phyloP scores from a whole-genome alignment of 352 stramenopile genomes.

The Plasmopara viticola region DNA sequence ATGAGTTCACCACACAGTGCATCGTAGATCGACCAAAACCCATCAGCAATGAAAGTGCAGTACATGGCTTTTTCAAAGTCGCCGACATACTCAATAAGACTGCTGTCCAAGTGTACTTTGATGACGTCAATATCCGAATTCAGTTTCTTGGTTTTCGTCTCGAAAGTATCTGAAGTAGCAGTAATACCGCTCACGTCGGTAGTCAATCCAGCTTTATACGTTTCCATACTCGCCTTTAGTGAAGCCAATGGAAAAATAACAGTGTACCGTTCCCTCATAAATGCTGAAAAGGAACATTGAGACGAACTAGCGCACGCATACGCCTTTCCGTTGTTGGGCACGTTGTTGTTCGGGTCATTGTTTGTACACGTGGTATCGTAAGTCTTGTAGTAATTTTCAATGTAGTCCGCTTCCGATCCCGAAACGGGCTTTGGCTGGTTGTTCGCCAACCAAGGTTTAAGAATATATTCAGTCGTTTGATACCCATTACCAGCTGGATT shows the following conservation, averaged over 20 bases:
- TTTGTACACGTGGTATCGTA: conserved; percentile 1
- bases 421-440: background rate
- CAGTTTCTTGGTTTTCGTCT: conserved; percentile 34
- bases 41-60: conserved; percentile 47
- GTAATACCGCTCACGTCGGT: conserved; percentile 28
- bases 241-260: conserved; percentile 6
- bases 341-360: background rate
- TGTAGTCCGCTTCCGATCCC: conserved; percentile 1
- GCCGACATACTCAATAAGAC: conserved; percentile 45
- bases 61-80: conserved; percentile 58
- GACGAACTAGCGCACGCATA: background rate
- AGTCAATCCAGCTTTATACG: conserved; percentile 29
- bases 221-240: conserved; percentile 16
- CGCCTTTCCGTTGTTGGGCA: background rate
- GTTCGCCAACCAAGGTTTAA: conserved; percentile 1
- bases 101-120: conserved; percentile 30
- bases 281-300: conserved; percentile 12
- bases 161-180: conserved; percentile 31
- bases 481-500: background rate
- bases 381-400: conserved; percentile 3
- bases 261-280: conserved; percentile 11
- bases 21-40: conserved; percentile 45
- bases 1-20: conserved; percentile 54
- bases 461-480: background rate
- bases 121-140: conserved; percentile 37